Base-by-base conservation (phyloP, 345 rosid species). In the Isatis tinctoria region DNA sequence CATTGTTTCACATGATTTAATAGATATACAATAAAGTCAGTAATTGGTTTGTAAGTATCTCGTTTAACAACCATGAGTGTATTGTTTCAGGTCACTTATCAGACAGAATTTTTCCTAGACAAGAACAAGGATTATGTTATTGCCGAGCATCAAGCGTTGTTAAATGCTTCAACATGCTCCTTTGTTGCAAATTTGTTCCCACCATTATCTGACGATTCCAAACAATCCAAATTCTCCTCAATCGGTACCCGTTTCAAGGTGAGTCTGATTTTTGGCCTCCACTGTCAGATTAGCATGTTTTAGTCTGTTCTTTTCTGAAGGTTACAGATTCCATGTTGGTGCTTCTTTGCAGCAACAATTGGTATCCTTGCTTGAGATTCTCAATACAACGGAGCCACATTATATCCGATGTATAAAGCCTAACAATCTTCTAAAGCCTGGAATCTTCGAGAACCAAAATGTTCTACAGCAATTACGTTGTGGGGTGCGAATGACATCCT, bases 161-260 rank as follows among this genome's bases (percentile, higher is more conserved):
- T 95, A 82, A 78, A 81, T 82, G 97, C 92, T 77, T 95, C 99
- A 72, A 83, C 85, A 60, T 92, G 98, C 82, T 70, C 94, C 49
- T 95, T 95, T 67, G 98, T 92, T 72, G 83, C 91, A 22, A 83
- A 87, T 60, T 79, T 95, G 83, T 95, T 95, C 74, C 96, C 90
- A 22, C 86, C 67, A 75, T 74, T 82, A 75, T 89, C 92, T 78
- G 98, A 95, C 44, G 87, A 93, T 52, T 88, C 98, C 68, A 92
- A 95, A 72, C 83, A 87, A 70, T 88, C 99, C 41, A 95, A 95
- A 75, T 95, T 95, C 80, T 95, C 99, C 59, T 95, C 99, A 12
- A 95, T 95, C n/a, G 99, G 99, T 83, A 85, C 99, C 78, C 90
- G 99, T 67, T 95, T 92, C 83, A 95, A 95, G 99, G 99, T 92